A percentile compares a stretch with the other conserved stretches of the same genome.
Conservation (phyloP, 2,329 filamentous ascomycete genomes). For the Anisogramma anomala region DNA sequence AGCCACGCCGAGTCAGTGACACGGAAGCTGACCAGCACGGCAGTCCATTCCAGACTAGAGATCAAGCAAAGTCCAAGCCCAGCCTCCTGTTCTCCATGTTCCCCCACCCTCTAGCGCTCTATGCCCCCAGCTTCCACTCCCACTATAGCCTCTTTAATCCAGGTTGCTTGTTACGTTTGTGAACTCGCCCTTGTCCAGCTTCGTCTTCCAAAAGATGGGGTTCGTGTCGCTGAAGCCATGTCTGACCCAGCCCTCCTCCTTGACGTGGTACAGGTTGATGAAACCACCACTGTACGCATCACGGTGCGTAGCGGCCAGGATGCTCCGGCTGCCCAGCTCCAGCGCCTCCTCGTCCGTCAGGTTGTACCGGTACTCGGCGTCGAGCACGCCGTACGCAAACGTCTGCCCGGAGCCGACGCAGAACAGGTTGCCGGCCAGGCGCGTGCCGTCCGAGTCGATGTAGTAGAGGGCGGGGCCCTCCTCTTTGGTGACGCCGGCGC, state of each 20-base stretch:
- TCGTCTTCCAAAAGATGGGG: constrained; percentile 99
- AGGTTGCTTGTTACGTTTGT: constrained; percentile 80
- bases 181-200: constrained; percentile 97
- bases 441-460: constrained; percentile 93
- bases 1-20: constrained; percentile 3
- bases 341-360: constrained; percentile 78
- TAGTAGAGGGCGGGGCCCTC: constrained; percentile 98
- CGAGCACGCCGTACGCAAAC: constrained; percentile 95
- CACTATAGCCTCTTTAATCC: constrained; percentile 30
- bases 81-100: no score
- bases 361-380: constrained; percentile 90
- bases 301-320: constrained; percentile 88
- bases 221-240: constrained; percentile 98
- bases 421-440: constrained; percentile 88
- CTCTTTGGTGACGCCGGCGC: constrained; percentile 86
- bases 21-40: background rate
- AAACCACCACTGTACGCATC: constrained; percentile 98
- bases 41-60: background rate
- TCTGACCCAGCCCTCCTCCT: constrained; percentile 98
- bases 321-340: constrained; percentile 81
- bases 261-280: constrained; percentile 98
- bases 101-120: constrained; percentile 1
- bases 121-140: constrained; percentile 1
- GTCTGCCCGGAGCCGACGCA: constrained; percentile 97
- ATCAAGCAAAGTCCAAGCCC: background rate